Evolutionary conservation across 257 asterid species (phyloP).

Genomic region (Nicotiana obtusifolia): DNA sequence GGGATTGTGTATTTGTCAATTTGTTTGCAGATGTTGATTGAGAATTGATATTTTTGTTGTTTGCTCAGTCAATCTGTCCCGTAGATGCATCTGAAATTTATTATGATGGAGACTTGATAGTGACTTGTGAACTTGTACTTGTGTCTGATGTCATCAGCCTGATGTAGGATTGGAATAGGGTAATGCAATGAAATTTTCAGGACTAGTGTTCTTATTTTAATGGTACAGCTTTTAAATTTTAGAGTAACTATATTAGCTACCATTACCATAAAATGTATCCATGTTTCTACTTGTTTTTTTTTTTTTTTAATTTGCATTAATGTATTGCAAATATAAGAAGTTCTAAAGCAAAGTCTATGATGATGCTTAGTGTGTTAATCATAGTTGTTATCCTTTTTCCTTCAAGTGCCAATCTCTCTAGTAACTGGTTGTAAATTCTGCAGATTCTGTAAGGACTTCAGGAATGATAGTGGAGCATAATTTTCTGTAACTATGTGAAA

Average conservation of each 20-base stretch:
- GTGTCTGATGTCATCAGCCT: background rate
- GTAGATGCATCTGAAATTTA: background rate
- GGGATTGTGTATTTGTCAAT: background rate
- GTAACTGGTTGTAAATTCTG: background rate
- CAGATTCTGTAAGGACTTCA: background rate
- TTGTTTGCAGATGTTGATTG: background rate
- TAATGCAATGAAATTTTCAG: background rate
- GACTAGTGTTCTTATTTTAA: background rate
- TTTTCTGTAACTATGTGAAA: background rate
- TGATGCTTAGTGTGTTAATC: background rate
- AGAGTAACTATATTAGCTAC: background rate
- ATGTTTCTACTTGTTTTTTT: background rate
- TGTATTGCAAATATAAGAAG: background rate
- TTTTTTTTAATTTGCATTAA: background rate
- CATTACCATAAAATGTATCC: background rate
- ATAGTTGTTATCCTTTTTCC: background rate
- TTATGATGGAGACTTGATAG: background rate
- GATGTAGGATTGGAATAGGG: background rate
- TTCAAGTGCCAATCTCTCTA: background rate
- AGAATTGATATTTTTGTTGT: background rate
- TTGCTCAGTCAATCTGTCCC: background rate
- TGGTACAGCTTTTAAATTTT: background rate
- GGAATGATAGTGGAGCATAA: background rate
- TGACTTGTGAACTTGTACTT: background rate
- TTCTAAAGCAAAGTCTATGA: background rate